Percentiles rank a stretch among this genome's conserved stretches.
Conservation (phyloP, 441 rosid species). For the Populus hybrid region DNA sequence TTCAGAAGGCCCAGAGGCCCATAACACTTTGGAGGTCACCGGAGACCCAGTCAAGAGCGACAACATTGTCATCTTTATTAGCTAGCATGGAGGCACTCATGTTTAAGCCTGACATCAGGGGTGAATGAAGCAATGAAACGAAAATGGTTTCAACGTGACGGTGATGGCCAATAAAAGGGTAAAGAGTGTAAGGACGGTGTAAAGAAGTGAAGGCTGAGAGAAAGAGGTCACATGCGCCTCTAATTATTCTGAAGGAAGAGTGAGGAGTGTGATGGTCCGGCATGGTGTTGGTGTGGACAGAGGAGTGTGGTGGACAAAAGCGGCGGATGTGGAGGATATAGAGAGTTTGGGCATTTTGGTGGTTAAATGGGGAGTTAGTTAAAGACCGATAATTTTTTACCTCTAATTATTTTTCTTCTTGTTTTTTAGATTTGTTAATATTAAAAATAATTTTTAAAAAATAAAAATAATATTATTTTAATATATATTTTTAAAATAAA, state of each 20-base stretch:
- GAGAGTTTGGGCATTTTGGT: not conserved
- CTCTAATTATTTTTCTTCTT: too few relatives aligned
- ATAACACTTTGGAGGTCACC: conserved; percentile 51
- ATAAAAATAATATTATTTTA: too few relatives aligned
- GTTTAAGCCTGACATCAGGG: conserved; percentile 52
- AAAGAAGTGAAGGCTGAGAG: conserved; percentile 51
- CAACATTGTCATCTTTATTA: conserved; percentile 46
- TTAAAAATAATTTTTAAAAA: too few relatives aligned
- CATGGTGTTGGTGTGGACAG: conserved; percentile 23
- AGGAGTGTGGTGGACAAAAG: conserved; percentile 19
- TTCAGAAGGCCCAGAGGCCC: conserved; percentile 64
- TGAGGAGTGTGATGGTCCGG: conserved; percentile 26
- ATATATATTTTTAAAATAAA: too few relatives aligned
- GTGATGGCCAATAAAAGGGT: conserved; percentile 55
- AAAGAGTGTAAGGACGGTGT: conserved; percentile 45
- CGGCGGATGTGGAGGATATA: not conserved
- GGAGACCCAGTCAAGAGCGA: conserved; percentile 84
- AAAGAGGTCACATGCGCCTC: conserved; percentile 57
- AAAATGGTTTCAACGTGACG: conserved; percentile 84
- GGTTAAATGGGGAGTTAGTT: not conserved
- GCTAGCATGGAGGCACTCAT: conserved; percentile 68
- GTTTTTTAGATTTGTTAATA: too few relatives aligned
- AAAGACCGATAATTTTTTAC: too few relatives aligned
- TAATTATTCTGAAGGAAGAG: conserved; percentile 62
- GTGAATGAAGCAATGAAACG: conserved; percentile 64